phyloP scores from a whole-genome alignment of 2,329 filamentous ascomycete genomes.

The Ascochyta lentis region DNA sequence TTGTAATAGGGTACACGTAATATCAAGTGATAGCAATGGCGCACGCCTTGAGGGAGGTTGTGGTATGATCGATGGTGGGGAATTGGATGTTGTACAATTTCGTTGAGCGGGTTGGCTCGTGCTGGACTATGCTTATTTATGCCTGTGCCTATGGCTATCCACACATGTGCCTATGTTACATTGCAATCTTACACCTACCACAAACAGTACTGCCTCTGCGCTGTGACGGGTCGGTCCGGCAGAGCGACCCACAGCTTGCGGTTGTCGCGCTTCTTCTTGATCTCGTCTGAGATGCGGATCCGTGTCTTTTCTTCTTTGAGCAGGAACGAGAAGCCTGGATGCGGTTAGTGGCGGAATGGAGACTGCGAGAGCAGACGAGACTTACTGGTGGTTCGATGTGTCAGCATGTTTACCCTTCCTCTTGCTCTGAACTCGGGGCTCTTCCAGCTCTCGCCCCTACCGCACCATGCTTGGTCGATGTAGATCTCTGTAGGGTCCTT shows the following conservation, averaged over 20 bases:
- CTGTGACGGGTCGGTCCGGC: constrained; percentile 82
- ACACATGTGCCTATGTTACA: constrained; percentile 16
- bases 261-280: constrained; percentile 74
- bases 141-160: constrained; percentile 7
- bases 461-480: constrained; percentile 92
- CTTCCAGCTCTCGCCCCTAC: constrained; percentile 63
- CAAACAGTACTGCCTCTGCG: constrained; percentile 87
- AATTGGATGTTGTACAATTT: constrained; percentile 19
- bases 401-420: constrained; percentile 71
- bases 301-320: constrained; percentile 94
- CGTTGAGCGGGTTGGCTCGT: not conserved
- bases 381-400: constrained; percentile 77
- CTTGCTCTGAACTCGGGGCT: constrained; percentile 76
- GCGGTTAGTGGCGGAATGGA: not conserved
- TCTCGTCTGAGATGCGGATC: constrained; percentile 79
- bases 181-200: constrained; percentile 67
- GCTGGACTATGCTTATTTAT: constrained; percentile 7
- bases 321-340: constrained; percentile 73
- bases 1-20: no score
- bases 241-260: constrained; percentile 86
- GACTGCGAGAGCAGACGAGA: constrained; percentile 30
- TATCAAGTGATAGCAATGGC: no score
- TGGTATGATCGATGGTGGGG: not conserved
- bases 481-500: constrained; percentile 83
- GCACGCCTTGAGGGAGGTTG: no score